Evolutionary conservation across 306 rosid genomes (phyloP).

Genomic region (Senna siamea): DNA sequence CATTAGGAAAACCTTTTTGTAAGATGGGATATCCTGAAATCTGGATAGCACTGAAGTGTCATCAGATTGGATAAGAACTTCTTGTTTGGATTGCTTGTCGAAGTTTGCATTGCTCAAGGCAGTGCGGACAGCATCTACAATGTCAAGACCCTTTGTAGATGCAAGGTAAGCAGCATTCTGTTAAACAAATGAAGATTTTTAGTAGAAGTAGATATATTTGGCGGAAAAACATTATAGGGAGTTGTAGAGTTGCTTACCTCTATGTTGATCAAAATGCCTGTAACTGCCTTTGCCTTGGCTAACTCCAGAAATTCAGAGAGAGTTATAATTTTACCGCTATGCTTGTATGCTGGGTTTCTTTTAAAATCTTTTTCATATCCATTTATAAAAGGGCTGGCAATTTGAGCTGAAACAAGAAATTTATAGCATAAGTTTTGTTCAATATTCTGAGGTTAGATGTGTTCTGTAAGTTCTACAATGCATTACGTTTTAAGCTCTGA

Average conservation of each 20-base stretch:
- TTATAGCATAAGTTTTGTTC: slow-evolving; percentile 9
- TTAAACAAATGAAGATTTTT: slow-evolving; percentile 25
- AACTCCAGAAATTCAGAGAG: slow-evolving; percentile 77
- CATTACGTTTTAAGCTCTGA: slow-evolving; percentile 72
- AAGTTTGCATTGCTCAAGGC: slow-evolving; percentile 72
- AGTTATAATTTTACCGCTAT: slow-evolving; percentile 62
- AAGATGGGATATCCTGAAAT: slow-evolving; percentile 57
- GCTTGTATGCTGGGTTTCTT: slow-evolving; percentile 82
- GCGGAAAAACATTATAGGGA: neutral
- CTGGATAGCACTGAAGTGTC: slow-evolving; percentile 80
- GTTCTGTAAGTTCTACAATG: neutral
- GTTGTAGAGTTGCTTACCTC: slow-evolving; percentile 40
- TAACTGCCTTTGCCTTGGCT: slow-evolving; percentile 74
- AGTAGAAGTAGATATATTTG: neutral
- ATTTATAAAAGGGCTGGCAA: slow-evolving; percentile 38
- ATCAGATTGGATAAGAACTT: slow-evolving; percentile 77
- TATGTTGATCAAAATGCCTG: slow-evolving; percentile 71
- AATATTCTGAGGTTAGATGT: slow-evolving; percentile 19
- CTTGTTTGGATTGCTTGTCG: slow-evolving; percentile 70
- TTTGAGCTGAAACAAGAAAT: slow-evolving; percentile 69
- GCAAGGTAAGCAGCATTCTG: slow-evolving; percentile 85
- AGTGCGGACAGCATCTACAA: slow-evolving; percentile 53
- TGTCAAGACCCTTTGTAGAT: slow-evolving; percentile 76
- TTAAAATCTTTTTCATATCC: slow-evolving; percentile 9
- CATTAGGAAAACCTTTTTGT: slow-evolving; percentile 54